A percentile compares a stretch with the other conserved stretches of the same genome.
Evolutionary conservation across 2,329 filamentous ascomycete genomes (phyloP).

Genomic region (Penicillium sp.): DNA sequence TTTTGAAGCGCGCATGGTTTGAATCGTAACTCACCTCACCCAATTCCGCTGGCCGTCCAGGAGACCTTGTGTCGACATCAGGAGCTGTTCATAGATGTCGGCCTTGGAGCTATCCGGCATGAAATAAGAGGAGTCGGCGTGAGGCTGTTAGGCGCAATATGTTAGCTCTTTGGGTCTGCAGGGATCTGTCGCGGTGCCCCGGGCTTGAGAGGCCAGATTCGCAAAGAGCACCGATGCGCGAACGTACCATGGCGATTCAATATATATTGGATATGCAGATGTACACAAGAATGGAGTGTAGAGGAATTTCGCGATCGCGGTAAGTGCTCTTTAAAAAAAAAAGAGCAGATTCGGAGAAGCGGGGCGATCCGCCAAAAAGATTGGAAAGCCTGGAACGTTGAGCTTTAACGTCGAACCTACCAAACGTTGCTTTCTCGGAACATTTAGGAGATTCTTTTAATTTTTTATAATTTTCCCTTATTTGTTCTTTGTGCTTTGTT

Average conservation of each 20-base stretch:
- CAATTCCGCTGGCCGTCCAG: conserved; percentile 47
- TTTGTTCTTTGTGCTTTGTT: not conserved
- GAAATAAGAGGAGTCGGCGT: conserved; percentile 50
- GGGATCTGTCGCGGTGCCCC: not conserved
- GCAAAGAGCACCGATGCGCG: not conserved
- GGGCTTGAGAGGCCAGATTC: not conserved
- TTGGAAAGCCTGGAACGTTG: not conserved
- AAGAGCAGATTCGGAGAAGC: not conserved
- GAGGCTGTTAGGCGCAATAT: conserved; percentile 35
- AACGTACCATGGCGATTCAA: conserved; percentile 1
- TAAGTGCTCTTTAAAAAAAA: not conserved
- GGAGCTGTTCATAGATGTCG: conserved; percentile 44
- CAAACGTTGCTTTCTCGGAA: too few relatives aligned
- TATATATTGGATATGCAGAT: not conserved
- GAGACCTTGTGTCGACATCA: conserved; percentile 40
- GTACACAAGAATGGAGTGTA: not conserved
- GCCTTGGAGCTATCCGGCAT: conserved; percentile 37
- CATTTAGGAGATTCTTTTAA: too few relatives aligned
- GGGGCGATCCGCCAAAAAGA: not conserved
- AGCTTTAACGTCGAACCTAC: not conserved
- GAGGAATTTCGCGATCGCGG: not conserved
- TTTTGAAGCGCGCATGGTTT: not conserved
- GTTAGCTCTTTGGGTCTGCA: conserved; percentile 1
- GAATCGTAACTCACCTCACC: conserved; percentile 34
- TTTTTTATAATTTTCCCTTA: too few relatives aligned